phyloP scores from a whole-genome alignment of 768 basidiomycete species.

The Saitozyma sp. region DNA sequence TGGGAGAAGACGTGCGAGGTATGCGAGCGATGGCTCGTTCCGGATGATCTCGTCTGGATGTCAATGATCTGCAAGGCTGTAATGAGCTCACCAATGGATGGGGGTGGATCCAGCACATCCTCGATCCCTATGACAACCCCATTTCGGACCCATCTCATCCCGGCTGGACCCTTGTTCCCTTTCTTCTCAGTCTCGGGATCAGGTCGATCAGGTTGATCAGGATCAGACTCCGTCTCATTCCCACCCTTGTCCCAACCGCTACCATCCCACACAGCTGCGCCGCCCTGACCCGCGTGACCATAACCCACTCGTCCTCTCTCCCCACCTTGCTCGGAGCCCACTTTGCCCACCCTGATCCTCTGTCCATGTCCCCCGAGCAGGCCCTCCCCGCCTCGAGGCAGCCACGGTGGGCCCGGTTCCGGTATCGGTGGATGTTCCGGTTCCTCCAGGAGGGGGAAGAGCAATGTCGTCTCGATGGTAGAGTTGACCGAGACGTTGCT shows the following conservation, averaged over 20 bases:
- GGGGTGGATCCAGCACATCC: slow-evolving; percentile 71
- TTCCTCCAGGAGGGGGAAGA: slow-evolving; percentile 51
- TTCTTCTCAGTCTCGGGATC: slow-evolving; percentile 5
- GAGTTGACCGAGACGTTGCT: slow-evolving; percentile 8
- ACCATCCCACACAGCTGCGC: slow-evolving; percentile 55
- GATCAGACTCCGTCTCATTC: slow-evolving; percentile 12
- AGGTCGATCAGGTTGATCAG: no score
- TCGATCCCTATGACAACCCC: slow-evolving; percentile 75
- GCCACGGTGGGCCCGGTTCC: slow-evolving; percentile 78
- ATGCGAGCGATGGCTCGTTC: slow-evolving; percentile 65
- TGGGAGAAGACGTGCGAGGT: slow-evolving; percentile 72
- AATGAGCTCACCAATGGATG: slow-evolving; percentile 65
- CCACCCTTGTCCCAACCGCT: slow-evolving; percentile 32
- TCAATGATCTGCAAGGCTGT: neutral
- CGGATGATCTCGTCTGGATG: slow-evolving; percentile 63
- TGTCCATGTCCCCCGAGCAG: slow-evolving; percentile 79
- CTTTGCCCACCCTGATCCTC: slow-evolving; percentile 65
- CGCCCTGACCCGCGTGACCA: slow-evolving; percentile 76
- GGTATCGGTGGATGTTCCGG: slow-evolving; percentile 68
- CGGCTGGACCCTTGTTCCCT: slow-evolving; percentile 60
- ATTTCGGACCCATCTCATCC: slow-evolving; percentile 64
- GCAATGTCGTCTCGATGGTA: slow-evolving; percentile 46
- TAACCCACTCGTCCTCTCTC: slow-evolving; percentile 55
- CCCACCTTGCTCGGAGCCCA: slow-evolving; percentile 37
- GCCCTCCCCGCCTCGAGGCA: slow-evolving; percentile 73